Conservation (phyloP, 2,329 filamentous ascomycete genomes). For the Fusarium setosum region DNA sequence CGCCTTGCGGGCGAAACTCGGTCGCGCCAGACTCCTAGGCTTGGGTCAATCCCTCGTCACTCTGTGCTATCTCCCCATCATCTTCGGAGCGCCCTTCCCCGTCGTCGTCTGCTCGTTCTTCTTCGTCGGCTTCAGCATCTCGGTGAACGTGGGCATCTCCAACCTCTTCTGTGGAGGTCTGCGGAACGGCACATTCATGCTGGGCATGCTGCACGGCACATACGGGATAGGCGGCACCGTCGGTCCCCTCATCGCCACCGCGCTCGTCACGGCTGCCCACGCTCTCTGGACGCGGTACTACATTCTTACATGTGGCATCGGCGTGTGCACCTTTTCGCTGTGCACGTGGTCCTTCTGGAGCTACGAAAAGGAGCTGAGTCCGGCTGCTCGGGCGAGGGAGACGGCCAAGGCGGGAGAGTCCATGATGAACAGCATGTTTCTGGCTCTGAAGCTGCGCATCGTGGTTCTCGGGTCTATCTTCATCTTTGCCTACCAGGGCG, state of each 20-base stretch:
- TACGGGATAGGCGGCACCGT: conserved; percentile 75
- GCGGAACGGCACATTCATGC: conserved; percentile 62
- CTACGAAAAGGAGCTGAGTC: conserved; percentile 71
- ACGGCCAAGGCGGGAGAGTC: conserved; percentile 31
- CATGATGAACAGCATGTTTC: conserved; percentile 56
- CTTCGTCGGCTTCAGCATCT: conserved; percentile 70
- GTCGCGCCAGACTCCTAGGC: conserved; percentile 73
- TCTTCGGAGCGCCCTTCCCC: conserved; percentile 76
- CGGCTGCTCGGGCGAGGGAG: conserved; percentile 50
- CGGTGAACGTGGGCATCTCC: conserved; percentile 65
- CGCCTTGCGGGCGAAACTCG: conserved; percentile 68
- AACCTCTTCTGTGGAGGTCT: conserved; percentile 70
- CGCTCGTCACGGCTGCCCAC: conserved; percentile 70
- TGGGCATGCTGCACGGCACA: conserved; percentile 74
- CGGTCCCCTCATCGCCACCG: conserved; percentile 80
- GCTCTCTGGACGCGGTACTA: conserved; percentile 80
- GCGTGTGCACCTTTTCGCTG: conserved; percentile 66
- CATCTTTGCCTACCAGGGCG: conserved; percentile 88
- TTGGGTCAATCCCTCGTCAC: conserved; percentile 67
- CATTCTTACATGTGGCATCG: conserved; percentile 70
- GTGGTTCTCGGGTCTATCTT: conserved; percentile 82
- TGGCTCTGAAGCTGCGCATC: conserved; percentile 63
- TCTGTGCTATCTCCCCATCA: conserved; percentile 72
- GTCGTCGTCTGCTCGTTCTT: conserved; percentile 76
- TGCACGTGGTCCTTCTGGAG: conserved; percentile 75